These are phyloP conservation scores for Raphanus hybrid DNA, from an alignment of 441 rosid species.

Conservation along the genomic window DNA sequence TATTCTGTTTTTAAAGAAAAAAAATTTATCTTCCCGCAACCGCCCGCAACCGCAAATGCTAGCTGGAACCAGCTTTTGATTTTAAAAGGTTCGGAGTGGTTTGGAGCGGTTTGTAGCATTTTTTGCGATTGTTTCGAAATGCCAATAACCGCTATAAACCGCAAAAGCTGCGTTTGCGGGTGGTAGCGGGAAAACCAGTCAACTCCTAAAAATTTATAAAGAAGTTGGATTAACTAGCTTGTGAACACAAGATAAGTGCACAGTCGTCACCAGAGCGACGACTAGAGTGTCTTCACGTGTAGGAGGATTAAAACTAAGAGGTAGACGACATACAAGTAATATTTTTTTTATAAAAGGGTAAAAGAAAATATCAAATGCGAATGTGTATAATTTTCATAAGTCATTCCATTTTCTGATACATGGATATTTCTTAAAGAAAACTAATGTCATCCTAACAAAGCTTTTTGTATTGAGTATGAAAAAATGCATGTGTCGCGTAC, in stretches of 20 bases:
- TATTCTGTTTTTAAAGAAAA: too few species aligned
- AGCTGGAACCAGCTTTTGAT: too few species aligned
- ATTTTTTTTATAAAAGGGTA: neutral
- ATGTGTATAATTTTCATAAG: neutral
- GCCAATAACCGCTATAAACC: too few species aligned
- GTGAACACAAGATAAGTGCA: slow-evolving; percentile 10
- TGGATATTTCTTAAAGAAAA: slow-evolving; percentile 25
- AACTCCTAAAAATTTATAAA: neutral
- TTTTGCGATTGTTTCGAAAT: too few species aligned
- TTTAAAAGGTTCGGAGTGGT: too few species aligned
- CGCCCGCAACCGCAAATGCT: too few species aligned
- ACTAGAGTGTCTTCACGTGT: slow-evolving; percentile 14
- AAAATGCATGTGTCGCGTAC: slow-evolving; percentile 31
- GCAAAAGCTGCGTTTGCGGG: too few species aligned
- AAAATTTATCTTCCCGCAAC: too few species aligned
- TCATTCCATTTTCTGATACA: slow-evolving; percentile 26
- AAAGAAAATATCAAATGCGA: neutral
- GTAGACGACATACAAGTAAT: neutral
- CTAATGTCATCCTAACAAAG: slow-evolving; percentile 15
- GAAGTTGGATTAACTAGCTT: slow-evolving; percentile 6
- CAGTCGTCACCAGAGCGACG: slow-evolving; percentile 21
- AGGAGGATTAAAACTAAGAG: slow-evolving; percentile 9
- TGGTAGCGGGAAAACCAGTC: too few species aligned
- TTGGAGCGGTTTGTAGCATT: too few species aligned
- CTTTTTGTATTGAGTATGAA: neutral